phyloP scores from a whole-genome alignment of 306 rosid genomes.

The Ammopiptanthus mongolicus region DNA sequence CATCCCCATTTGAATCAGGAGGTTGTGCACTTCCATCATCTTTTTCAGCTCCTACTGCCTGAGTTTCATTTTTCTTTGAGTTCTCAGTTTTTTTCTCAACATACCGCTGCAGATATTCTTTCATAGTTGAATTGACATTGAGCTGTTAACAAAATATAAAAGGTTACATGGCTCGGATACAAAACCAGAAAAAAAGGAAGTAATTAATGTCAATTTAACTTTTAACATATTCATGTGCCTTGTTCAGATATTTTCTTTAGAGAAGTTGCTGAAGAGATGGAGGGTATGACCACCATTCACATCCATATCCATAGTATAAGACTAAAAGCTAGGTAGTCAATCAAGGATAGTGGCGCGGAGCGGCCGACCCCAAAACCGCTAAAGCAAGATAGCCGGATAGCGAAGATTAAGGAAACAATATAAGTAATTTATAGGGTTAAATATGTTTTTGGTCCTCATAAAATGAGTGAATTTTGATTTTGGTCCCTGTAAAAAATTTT shows the following conservation, averaged over 20 bases:
- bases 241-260: neutral
- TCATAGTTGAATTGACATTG: slow-evolving; percentile 67
- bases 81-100: slow-evolving; percentile 65
- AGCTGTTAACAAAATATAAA: slow-evolving; percentile 43
- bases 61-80: slow-evolving; percentile 59
- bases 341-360: too few species aligned
- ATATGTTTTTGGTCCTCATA: too few species aligned
- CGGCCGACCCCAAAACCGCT: too few species aligned
- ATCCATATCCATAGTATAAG: neutral
- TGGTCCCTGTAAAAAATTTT: too few species aligned
- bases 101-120: slow-evolving; percentile 60
- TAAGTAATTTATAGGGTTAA: too few species aligned
- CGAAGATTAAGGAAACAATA: too few species aligned
- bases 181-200: neutral
- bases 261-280: neutral
- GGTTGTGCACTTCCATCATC: slow-evolving; percentile 41
- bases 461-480: too few species aligned
- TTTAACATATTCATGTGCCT: neutral
- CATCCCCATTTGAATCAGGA: slow-evolving; percentile 40
- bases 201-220: neutral
- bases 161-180: slow-evolving; percentile 15
- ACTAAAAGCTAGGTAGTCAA: neutral
- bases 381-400: too few species aligned
- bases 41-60: slow-evolving; percentile 45
- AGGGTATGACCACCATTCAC: neutral